Base-by-base conservation (phyloP, 2,329 filamentous ascomycete genomes). In the Claviceps arundinis region DNA sequence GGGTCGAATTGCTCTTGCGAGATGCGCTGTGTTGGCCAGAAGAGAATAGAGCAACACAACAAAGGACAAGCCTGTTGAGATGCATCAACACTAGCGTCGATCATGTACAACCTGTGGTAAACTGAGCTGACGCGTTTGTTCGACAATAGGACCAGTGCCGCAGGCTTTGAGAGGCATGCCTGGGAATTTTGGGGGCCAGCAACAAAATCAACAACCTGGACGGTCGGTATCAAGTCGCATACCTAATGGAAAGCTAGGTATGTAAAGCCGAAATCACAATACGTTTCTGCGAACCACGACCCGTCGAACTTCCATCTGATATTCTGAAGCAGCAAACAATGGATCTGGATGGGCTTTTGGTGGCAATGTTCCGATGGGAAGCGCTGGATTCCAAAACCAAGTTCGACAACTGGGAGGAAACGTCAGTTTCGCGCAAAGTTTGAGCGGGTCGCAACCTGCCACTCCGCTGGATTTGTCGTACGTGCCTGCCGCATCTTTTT, bases 191-290 rank as follows among this genome's bases (percentile, higher is more conserved):
- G 74, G 73, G 58, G 71, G 71, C 59, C 78, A 80, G 60, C 79
- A 78, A 65, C 78, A 79, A 65, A 73, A 73, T 53, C 80, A 81
- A 56, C 69, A 69, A 56, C 62, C 58, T 58, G 76, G 70, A 52
- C 74, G 81, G 62, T 70, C 71, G 56, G 75, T 75, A 43, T 73
- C 80, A 51, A 78, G 66, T 64, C 75, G 81, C 62, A 71, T 84
- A 74, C 80, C 79, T 53, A 82, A 81, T 59, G 80, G 80, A 52
- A 84, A 84, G 67, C 68, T 82, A 73, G 77, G 81, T 84, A 65
- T 48, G 59, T 14, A 44, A 24, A 24, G 26, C 9, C 17, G 26
- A 47, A 41, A 4, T 40, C 30, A 37, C 41, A 37, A 46, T 26
- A n/a, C n/a, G 40, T 11, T 19, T n/a, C 26, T 22, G 14, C 19